These are phyloP conservation scores for Candida ipomoeae DNA, from an alignment of 805 yeast species.

Conservation along the genomic window DNA sequence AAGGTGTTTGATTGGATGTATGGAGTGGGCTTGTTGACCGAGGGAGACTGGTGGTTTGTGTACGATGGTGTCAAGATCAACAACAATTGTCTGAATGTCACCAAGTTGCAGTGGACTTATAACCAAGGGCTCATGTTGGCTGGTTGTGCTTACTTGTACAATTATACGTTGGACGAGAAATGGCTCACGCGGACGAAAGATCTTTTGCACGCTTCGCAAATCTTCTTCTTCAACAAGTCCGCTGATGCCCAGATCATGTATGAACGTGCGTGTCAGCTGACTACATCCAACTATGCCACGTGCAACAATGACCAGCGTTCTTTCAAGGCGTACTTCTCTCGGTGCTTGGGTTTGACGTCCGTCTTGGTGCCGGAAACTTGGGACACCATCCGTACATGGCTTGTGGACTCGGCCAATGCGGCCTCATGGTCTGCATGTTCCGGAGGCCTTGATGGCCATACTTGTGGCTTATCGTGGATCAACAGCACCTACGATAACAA, in stretches of 20 bases:
- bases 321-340: slow-evolving; percentile 79
- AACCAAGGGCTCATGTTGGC: slow-evolving; percentile 76
- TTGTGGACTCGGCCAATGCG: slow-evolving; percentile 36
- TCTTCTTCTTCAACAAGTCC: slow-evolving; percentile 46
- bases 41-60: slow-evolving; percentile 47
- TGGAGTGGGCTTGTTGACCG: slow-evolving; percentile 40
- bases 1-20: slow-evolving; percentile 78
- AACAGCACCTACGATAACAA: slow-evolving; percentile 17
- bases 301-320: slow-evolving; percentile 89
- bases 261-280: slow-evolving; percentile 80
- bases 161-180: slow-evolving; percentile 56
- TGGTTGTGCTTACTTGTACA: slow-evolving; percentile 79
- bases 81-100: slow-evolving; percentile 58
- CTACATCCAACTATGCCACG: slow-evolving; percentile 22
- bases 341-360: slow-evolving; percentile 73
- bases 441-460: slow-evolving; percentile 20
- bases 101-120: slow-evolving; percentile 75
- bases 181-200: slow-evolving; percentile 65
- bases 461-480: slow-evolving; percentile 21
- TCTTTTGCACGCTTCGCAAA: slow-evolving; percentile 51
- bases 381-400: slow-evolving; percentile 41
- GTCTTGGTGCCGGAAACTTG: slow-evolving; percentile 60
- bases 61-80: slow-evolving; percentile 68
- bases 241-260: slow-evolving; percentile 49
- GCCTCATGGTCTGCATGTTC: slow-evolving; percentile 18